Base-by-base conservation (phyloP, 345 rosid species). In the Murraya paniculata region DNA sequence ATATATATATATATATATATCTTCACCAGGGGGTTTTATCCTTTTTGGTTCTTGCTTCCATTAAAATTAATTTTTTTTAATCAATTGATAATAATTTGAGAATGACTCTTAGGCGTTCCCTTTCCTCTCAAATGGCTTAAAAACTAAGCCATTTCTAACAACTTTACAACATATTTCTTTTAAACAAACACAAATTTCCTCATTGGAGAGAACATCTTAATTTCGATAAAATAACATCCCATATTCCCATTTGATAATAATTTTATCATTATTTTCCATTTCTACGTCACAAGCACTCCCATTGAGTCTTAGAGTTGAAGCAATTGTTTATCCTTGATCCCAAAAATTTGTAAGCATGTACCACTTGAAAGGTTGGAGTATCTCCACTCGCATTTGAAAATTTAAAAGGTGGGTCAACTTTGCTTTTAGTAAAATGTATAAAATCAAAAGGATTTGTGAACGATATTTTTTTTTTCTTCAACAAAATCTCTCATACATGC, bases 41-140 rank as follows among this genome's bases (percentile, higher is more conserved):
- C n/a, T 11, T 30, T 64, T 64, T 6, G 25, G 70, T 45, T 36
- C 2, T 75, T 50, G 58, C 48, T 66, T 50, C 61, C 60, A 48
- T 36, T 45, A 25, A 48, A 30, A 62, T 30, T 75, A 30, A 33
- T 56, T 74, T 74, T 14, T 13, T 0, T 31, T 3, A 2, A 45
- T 6, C 45, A 75, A 75, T 64, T 14, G 14, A 64, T 7, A 62
- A 62, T 62, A 62, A 62, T 64, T 45, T 4, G 68, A 61, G 19
- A 41, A 19, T 19, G 68, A 25, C 68, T 41, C 61, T 21, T 25
- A 18, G 65, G 21, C n/a, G 33, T 24, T 62, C 21, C 50, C 36
- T 7, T 62, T 39, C 25, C 4, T 39, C 33, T 73, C 58, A 48
- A 70, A 62, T 74, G 59, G 62, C 77, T 83, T 83, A 22, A 55